Evolutionary conservation across 1,284 basidiomycete species (phyloP).

Genomic region (Phellopilus nigrolimitatus): DNA sequence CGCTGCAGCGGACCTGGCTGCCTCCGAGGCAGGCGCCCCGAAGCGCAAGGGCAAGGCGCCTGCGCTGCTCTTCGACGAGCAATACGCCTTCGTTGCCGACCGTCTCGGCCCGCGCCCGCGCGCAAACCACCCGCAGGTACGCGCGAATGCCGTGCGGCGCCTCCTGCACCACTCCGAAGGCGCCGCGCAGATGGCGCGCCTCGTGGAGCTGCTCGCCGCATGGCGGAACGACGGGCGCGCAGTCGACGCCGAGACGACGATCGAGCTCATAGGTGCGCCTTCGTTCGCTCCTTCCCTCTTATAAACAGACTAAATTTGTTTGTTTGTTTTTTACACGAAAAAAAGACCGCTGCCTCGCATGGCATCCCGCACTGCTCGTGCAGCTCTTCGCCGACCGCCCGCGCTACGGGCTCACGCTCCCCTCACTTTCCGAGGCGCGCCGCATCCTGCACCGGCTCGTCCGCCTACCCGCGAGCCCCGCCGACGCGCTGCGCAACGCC

Average conservation of each 20-base stretch:
- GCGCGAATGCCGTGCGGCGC: slow-evolving; percentile 4
- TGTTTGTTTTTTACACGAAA: neutral
- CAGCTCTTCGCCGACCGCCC: slow-evolving; percentile 20
- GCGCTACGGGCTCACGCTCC: slow-evolving; percentile 24
- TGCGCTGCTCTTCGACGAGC: slow-evolving; percentile 9
- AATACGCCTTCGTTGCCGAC: slow-evolving; percentile 8
- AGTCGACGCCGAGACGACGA: slow-evolving; percentile 6
- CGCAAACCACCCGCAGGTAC: slow-evolving; percentile 9
- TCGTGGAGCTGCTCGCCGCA: slow-evolving; percentile 4
- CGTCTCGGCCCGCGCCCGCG: slow-evolving; percentile 12
- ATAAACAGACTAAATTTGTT: neutral
- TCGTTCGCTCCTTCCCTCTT: too few relatives aligned
- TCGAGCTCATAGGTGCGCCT: slow-evolving; percentile 16
- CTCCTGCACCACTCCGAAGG: slow-evolving; percentile 12
- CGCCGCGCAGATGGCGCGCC: slow-evolving; percentile 3
- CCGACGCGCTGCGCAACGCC: slow-evolving; percentile 7
- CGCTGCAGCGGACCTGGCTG: neutral
- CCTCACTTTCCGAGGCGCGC: slow-evolving; percentile 20
- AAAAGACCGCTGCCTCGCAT: slow-evolving; percentile 16
- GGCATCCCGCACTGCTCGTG: slow-evolving; percentile 21
- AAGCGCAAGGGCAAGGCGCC: neutral
- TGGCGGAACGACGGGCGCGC: slow-evolving; percentile 12
- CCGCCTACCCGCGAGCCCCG: neutral
- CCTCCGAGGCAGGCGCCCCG: neutral
- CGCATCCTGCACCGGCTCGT: slow-evolving; percentile 22